Base-by-base conservation (phyloP, 805 yeast species). In the Komagataella populi region DNA sequence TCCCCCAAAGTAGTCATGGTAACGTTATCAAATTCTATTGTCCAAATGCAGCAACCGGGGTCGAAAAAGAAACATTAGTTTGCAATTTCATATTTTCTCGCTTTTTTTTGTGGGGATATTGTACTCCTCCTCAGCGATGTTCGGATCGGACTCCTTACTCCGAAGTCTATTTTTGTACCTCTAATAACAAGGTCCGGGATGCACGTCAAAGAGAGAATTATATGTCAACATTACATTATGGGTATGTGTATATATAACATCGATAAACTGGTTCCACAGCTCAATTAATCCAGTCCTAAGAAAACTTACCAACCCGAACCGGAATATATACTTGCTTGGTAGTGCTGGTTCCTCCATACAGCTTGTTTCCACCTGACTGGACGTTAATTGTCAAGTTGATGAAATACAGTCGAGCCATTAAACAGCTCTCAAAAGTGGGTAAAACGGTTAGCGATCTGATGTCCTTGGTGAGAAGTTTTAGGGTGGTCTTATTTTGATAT, bases 371-470 rank as follows among this genome's bases (percentile, higher is more conserved):
- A 10, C 39, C n/a, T 30, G 39, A 30, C 14, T 30, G 39, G 39
- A 30, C 14, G 39, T 30, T 30, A 10, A 30, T 10, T 12, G n/a
- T 30, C 4, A 30, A 5, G n/a, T 36, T 23, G 23, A 61, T 20
- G 53, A 76, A 70, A 60, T 83, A 82, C 14, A 74, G 61, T 58
- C 88, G 70, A 4, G 82, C 74, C 16, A 81, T 68, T 51, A 78
- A 63, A 63, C 88, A 83, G 49, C 73, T 74, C 57, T 82, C 86
- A 61, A 82, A 83, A 51, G 73, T 73, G 1, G 88, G 88, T 17
- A 78, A 61, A 51, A 83, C 60, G 1, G 81, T 78, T 48, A 76
- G 14, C 5, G 39, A 30, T 30, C 14, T 2, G 6, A 30, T 14
- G 14, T 5, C 14, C 12, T 8, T 30, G 14, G 6, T 12, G 6